Conservation (phyloP, 495 filamentous ascomycete species). For the Podospora conica region DNA sequence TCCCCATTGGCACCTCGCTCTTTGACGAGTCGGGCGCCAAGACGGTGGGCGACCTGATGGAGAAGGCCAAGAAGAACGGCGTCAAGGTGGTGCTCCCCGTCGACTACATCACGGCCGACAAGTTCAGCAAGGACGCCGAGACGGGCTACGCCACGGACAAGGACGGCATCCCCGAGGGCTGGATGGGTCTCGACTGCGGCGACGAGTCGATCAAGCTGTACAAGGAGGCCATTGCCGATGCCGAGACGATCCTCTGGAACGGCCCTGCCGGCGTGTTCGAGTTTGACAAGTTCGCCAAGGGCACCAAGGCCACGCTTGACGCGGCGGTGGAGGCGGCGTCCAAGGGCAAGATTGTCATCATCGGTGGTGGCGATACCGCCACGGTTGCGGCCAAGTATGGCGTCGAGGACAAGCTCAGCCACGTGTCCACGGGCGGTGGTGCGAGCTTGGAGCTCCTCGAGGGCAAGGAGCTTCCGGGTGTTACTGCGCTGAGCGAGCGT, state of each 20-base stretch:
- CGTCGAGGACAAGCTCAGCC: slow-evolving; percentile 91
- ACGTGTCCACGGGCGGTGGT: slow-evolving; percentile 95
- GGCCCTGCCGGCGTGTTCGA: slow-evolving; percentile 96
- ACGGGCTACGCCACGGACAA: slow-evolving; percentile 78
- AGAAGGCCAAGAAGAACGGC: slow-evolving; percentile 94
- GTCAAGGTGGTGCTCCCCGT: slow-evolving; percentile 91
- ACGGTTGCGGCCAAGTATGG: slow-evolving; percentile 97
- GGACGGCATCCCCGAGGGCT: slow-evolving; percentile 89
- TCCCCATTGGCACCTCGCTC: slow-evolving; percentile 84
- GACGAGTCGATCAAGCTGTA: slow-evolving; percentile 78
- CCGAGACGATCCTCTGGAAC: slow-evolving; percentile 99
- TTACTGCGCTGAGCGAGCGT: slow-evolving; percentile 80
- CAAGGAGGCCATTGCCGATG: slow-evolving; percentile 73
- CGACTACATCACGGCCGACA: slow-evolving; percentile 94
- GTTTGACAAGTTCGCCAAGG: slow-evolving; percentile 85
- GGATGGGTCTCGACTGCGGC: slow-evolving; percentile 94
- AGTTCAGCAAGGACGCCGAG: slow-evolving; percentile 81
- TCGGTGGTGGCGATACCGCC: slow-evolving; percentile 96
- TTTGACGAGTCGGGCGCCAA: slow-evolving; percentile 95
- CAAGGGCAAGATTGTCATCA: slow-evolving; percentile 88
- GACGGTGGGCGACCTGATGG: slow-evolving; percentile 78
- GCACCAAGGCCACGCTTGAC: slow-evolving; percentile 85
- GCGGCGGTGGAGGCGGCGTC: slow-evolving; percentile 73
- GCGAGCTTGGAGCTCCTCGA: slow-evolving; percentile 93
- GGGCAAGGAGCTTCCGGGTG: slow-evolving; percentile 95